Conservation (phyloP, 768 basidiomycete species). For the Leccinum fibrillosum region DNA sequence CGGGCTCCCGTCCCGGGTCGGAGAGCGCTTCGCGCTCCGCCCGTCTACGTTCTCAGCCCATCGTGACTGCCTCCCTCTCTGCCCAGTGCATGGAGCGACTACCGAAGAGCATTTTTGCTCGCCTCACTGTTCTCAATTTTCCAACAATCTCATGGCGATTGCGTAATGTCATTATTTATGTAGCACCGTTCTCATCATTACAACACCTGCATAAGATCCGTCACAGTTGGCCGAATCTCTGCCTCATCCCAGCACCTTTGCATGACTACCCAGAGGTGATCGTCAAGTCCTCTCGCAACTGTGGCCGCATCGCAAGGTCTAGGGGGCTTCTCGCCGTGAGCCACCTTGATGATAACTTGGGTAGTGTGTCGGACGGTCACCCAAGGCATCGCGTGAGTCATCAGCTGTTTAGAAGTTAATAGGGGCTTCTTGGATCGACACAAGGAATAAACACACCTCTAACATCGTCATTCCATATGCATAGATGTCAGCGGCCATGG, state of each 20-base stretch:
- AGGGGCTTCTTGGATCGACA: neutral
- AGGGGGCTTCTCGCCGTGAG: slow-evolving; percentile 40
- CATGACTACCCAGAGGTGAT: slow-evolving; percentile 45
- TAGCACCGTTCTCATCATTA: neutral
- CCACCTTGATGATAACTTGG: slow-evolving; percentile 46
- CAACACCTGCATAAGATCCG: slow-evolving; percentile 28
- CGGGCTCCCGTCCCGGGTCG: too few relatives aligned
- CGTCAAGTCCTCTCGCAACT: slow-evolving; percentile 41
- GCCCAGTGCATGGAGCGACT: too few relatives aligned
- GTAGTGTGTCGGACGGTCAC: slow-evolving; percentile 48
- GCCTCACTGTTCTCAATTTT: too few relatives aligned
- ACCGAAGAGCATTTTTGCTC: too few relatives aligned
- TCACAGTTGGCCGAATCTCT: slow-evolving; percentile 39
- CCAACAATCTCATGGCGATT: slow-evolving; percentile 1
- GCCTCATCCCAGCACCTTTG: slow-evolving; percentile 42
- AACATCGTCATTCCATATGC: slow-evolving; percentile 56
- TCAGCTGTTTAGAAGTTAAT: slow-evolving; percentile 34
- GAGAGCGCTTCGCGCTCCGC: too few relatives aligned
- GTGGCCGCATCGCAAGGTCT: slow-evolving; percentile 37
- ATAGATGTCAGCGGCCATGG: slow-evolving; percentile 49
- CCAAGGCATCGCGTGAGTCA: slow-evolving; percentile 55
- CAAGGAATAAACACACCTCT: slow-evolving; percentile 36
- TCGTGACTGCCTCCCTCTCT: too few relatives aligned
- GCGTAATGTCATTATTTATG: slow-evolving; percentile 8
- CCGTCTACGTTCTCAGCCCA: too few relatives aligned